These are phyloP conservation scores for Saccharomyces uvarum DNA, from an alignment of 1,139 yeast genomes.

Conservation along the genomic window DNA sequence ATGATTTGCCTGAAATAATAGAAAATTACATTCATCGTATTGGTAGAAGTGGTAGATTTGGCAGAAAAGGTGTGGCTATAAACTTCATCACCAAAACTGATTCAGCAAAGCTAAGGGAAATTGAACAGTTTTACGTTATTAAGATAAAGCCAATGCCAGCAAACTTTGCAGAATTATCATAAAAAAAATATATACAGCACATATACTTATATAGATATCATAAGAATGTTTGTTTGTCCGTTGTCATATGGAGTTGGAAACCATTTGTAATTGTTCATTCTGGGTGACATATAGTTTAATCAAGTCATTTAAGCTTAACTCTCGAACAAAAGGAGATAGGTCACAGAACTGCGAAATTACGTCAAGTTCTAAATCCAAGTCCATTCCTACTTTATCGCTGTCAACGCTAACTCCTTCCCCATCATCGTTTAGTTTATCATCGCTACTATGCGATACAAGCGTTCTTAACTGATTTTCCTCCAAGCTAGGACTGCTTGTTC, in stretches of 20 bases:
- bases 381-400: conserved; percentile 2
- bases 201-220: neutral
- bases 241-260: neutral
- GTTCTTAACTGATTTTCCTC: neutral
- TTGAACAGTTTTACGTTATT: conserved; percentile 71
- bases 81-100: conserved; percentile 77
- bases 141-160: conserved; percentile 85
- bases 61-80: conserved; percentile 91
- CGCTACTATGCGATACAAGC: neutral
- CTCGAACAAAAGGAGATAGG: conserved; percentile 8
- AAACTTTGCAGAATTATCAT: conserved; percentile 43
- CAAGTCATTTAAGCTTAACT: conserved; percentile 27
- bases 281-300: conserved; percentile 34
- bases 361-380: conserved; percentile 25
- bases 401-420: conserved; percentile 2
- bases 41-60: conserved; percentile 93
- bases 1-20: conserved; percentile 76
- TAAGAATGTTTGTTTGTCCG: neutral
- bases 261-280: conserved; percentile 32
- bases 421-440: conserved; percentile 6
- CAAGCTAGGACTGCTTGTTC: conserved; percentile 1
- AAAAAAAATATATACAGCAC: neutral
- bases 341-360: conserved; percentile 28
- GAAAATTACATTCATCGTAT: conserved; percentile 92
- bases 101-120: conserved; percentile 48